Percentiles rank a stretch among this genome's conserved stretches.
phyloP scores from a whole-genome alignment of 164 flowering plant species.

The Stephania yunnanensis region DNA sequence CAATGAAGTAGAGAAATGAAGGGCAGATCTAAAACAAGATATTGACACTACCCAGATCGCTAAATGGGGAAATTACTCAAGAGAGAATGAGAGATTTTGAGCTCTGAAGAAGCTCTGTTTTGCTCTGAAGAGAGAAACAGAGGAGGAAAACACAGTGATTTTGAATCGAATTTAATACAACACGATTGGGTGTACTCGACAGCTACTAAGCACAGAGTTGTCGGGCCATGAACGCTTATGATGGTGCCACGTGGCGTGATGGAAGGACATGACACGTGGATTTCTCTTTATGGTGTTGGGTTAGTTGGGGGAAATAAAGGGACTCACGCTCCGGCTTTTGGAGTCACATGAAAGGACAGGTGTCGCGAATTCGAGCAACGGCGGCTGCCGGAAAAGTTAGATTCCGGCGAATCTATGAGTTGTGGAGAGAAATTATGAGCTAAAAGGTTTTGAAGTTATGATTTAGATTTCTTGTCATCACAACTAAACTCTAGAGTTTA shows the following conservation, averaged over 20 bases:
- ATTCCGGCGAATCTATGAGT: neutral
- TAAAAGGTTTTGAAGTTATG: no score
- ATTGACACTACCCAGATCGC: neutral
- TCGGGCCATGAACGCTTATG: neutral
- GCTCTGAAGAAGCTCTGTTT: no score
- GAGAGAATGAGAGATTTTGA: neutral
- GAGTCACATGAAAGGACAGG: neutral
- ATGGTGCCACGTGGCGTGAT: neutral
- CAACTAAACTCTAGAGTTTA: no score
- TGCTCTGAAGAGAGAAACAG: neutral
- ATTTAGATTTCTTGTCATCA: no score
- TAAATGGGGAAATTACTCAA: constrained; percentile 8
- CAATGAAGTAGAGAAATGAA: no score
- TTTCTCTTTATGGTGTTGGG: neutral
- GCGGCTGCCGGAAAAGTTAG: neutral
- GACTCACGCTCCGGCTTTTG: neutral
- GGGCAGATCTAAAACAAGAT: no score
- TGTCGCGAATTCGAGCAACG: neutral
- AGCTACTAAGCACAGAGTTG: neutral
- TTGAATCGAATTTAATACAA: neutral
- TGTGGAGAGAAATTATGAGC: no score
- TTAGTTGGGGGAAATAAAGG: neutral
- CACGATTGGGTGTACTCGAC: neutral
- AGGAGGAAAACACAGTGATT: neutral
- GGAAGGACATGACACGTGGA: neutral